Evolutionary conservation across 2,329 filamentous ascomycete genomes (phyloP).

Genomic region (Ophiocordyceps camponoti-saundersi): DNA sequence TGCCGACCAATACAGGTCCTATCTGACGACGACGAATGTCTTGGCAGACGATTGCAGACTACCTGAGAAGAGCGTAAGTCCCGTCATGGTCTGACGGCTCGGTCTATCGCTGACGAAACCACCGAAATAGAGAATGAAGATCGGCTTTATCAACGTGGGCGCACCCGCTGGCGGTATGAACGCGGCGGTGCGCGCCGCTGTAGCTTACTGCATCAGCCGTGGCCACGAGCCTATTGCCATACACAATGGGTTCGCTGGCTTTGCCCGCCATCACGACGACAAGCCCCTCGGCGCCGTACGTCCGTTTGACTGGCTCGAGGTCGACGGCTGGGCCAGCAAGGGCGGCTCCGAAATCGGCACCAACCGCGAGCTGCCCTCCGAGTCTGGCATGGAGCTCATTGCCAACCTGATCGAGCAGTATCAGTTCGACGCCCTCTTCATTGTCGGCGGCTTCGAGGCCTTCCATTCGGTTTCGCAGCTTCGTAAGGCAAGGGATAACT

Average conservation of each 20-base stretch:
- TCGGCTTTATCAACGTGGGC: conserved; percentile 93
- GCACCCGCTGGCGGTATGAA: conserved; percentile 98
- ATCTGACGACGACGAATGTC: conserved; percentile 77
- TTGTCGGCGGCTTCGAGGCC: conserved; percentile 90
- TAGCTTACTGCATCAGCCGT: conserved; percentile 78
- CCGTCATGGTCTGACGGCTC: not conserved
- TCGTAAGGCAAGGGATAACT: conserved; percentile 60
- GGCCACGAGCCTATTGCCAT: conserved; percentile 90
- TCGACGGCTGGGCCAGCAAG: conserved; percentile 88
- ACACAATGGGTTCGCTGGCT: conserved; percentile 91
- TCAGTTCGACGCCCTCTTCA: conserved; percentile 79
- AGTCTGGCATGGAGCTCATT: conserved; percentile 67
- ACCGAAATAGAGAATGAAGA: conserved; percentile 54
- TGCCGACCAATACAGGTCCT: conserved; percentile 77
- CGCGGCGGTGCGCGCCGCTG: conserved; percentile 79
- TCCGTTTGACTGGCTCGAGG: conserved; percentile 80
- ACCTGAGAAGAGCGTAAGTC: conserved; percentile 50
- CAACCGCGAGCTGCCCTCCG: conserved; percentile 79
- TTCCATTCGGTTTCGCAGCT: conserved; percentile 86
- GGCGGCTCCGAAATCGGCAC: conserved; percentile 97
- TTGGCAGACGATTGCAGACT: conserved; percentile 51
- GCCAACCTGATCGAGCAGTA: conserved; percentile 73
- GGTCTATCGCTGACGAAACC: not conserved
- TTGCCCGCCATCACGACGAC: conserved; percentile 80
- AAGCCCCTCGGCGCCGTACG: conserved; percentile 68